Base-by-base conservation (phyloP, 1,284 basidiomycete genomes). In the Acaromyces ingoldii region DNA sequence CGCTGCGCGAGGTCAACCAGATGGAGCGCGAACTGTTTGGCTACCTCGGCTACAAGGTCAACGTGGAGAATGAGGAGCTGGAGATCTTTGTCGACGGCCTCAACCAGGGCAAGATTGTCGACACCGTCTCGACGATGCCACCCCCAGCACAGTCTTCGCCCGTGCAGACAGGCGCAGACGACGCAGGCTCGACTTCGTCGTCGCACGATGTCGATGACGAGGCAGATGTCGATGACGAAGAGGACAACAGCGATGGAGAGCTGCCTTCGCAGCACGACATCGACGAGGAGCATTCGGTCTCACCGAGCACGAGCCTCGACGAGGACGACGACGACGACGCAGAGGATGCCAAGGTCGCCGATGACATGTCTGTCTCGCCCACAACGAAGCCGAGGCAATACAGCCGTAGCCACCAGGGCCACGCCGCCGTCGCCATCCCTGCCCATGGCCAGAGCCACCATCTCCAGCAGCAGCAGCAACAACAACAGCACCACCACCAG, bases 21-120 rank as follows among this genome's bases (percentile, higher is more conserved):
- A 75, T 76, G 70, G 74, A 76, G 57, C 66, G 74, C 30, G 74
- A 76, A 54, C 61, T 76, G 25, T 72, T 76, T 30, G 67, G 64
- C n/a, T 74, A 73, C 50, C 63, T 75, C 24, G 72, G 66, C 46
- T 65, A 64, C 58, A 64, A 68, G 51, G 65, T 75, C 51, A 67
- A 69, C 40, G 67, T 71, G 4, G 51, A 57, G 42, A 62, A 60
- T n/a, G 62, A 64, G 25, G 69, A 67, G 17, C 60, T 75, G 33
- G 57, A 59, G n/a, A 39, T 56, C 25, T 74, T 75, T 47, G 62
- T 60, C 37, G 55, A 53, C 37, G 64, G 65, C 44, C 60, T 73
- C 34, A 61, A 67, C 43, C 48, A 57, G 36, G 60, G 61, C 15
- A 48, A 56, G 44, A 55, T 56, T 29, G 53, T 52, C 34, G 52